Base-by-base conservation (phyloP, 23 red algal genomes). In the Gracilaria gracilis region DNA sequence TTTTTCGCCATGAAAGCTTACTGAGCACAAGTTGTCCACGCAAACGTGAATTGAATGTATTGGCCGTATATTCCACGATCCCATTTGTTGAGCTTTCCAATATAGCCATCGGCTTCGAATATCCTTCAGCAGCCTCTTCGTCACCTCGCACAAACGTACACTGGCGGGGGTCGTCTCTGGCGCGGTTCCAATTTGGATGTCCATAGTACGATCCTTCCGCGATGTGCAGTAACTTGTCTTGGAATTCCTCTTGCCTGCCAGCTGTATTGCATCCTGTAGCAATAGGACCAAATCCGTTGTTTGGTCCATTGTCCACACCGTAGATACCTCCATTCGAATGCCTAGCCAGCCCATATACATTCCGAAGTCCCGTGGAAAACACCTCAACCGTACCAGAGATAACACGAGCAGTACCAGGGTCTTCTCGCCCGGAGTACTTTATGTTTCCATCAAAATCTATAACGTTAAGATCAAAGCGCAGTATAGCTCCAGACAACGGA, bases 121-220 rank as follows among this genome's bases (percentile, higher is more conserved):
- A 86, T 51, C 72, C 55, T 64, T 59, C 90, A 2, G 35, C 14
- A 49, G 24, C 57, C 9, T 70, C 67, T 20, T 72, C 74, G 57
- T 90, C 64, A 1, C 73, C 73, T 46, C 74, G 47, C 23, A 90
- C 64, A 72, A 73, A 94, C 17, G 58, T 50, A 76, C 92, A 94
- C 42, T 94, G 92, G 16, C 92, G 82, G 20, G 81, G 82, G 33
- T 94, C 92, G 7, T 65, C 67, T 50, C 92, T 48, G 4, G 49
- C 92, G 21, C 92, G 82, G 73, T 94, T 94, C 83, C 74, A 67
- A 58, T 94, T 94, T 0, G 92, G 92, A 80, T 94, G 92, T 6
- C 92, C 92, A n/a, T 94, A 94, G 62, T 88, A 94, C 24, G 72
- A 58, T 27, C 64, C 82, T 70, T 71, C 28, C 24, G 71, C 33